Base-by-base conservation (phyloP, 306 rosid species). In the Medicago lupulina region DNA sequence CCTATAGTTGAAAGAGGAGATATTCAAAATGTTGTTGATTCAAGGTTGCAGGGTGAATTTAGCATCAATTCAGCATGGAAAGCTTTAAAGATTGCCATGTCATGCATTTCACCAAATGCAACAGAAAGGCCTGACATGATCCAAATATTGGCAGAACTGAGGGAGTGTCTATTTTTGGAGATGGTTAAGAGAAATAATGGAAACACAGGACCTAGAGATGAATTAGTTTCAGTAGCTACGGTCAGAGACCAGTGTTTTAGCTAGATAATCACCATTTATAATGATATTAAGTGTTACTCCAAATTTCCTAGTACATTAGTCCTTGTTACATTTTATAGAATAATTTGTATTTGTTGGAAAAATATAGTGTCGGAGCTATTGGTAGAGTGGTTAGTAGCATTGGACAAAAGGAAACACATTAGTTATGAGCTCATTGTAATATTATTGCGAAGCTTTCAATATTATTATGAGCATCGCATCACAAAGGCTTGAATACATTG, bases 101-200 rank as follows among this genome's bases (percentile, higher is more conserved):
- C 67, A 0, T 85, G 84, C 68, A 46, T 23, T 70, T 18, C 39
- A 17, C 39, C 61, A 34, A 15, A 2, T 28, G 74, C 74, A 39
- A 11, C 43, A 21, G 70, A 78, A 59, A 85, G 83, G 39, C 82
- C 79, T 21, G 80, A 85, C 64, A 82, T 79, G 16, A 76, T 80
- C 19, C 36, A 68, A 10, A 66, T 79, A 43, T 38, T 78, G 34
- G 7, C 50, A 12, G 50, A 44, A 5, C 14, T 44, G 12, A 44
- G 14, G 50, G 50, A 44, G 5, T 44, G 50, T 44, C 50, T 44
- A 12, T 44, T 7, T 4, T 44, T 44, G 2, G 50, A 44, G 15
- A 44, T 44, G 53, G 19, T 4, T 44, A 6, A 44, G 14, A 44
- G 7, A 44, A 44, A 44, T 14, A 4, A 44, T 44, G 50, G 16